Conservation (phyloP, 2,329 filamentous ascomycete species). For the Epichloe festucae region DNA sequence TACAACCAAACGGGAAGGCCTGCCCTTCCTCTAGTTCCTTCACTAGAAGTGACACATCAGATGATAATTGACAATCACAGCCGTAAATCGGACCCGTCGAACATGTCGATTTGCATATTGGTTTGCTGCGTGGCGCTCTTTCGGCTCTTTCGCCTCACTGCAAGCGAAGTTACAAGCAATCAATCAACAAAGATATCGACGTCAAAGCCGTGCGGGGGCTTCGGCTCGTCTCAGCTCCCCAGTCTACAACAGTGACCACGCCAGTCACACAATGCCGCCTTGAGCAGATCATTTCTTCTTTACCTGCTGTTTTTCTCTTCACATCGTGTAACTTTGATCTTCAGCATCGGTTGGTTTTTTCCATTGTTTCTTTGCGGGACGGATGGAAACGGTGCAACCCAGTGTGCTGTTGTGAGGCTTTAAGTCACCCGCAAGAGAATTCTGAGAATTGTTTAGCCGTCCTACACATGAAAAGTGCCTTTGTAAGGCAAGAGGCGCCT, state of each 20-base stretch:
- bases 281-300: not conserved
- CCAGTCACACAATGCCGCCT: conserved; percentile 1
- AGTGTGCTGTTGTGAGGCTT: no score
- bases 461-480: no score
- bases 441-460: no score
- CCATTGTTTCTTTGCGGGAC: no score
- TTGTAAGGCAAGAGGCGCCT: no score
- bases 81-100: not conserved
- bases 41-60: not conserved
- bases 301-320: not conserved
- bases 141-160: not conserved
- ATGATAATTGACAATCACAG: not conserved
- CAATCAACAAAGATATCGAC: not conserved
- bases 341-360: not conserved
- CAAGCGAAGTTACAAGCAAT: not conserved
- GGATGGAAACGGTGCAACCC: no score
- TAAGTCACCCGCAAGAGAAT: no score
- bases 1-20: not conserved
- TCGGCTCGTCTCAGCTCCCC: not conserved
- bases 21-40: not conserved
- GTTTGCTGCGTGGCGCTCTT: not conserved
- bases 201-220: conserved; percentile 3
- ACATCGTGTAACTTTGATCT: not conserved
- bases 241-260: not conserved
- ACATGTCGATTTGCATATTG: not conserved